Conservation (phyloP, 352 stramenopile species). For the Phytophthora citrophthora region DNA sequence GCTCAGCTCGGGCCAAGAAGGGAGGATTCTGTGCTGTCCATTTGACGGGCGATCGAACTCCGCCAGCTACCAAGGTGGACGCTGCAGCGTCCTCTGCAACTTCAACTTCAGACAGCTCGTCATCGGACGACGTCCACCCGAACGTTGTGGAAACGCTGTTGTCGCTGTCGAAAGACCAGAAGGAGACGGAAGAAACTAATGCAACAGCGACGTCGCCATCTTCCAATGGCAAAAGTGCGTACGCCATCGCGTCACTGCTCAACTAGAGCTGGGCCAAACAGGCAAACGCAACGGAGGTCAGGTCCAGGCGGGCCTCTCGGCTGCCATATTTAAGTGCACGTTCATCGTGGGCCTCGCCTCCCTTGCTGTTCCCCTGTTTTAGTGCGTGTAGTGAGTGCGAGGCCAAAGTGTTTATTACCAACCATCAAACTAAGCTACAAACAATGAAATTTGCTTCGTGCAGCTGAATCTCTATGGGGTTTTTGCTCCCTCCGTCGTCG, state of each 20-base stretch:
- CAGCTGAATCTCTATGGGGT: slow-evolving; percentile 6
- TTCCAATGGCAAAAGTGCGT: slow-evolving; percentile 30
- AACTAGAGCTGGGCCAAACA: slow-evolving; percentile 36
- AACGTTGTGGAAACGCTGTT: slow-evolving; percentile 73
- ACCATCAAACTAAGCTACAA: slow-evolving; percentile 6
- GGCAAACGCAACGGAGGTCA: slow-evolving; percentile 10
- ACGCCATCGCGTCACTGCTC: slow-evolving; percentile 62
- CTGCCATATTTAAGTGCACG: slow-evolving; percentile 42
- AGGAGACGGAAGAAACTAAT: not conserved
- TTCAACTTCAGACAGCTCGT: slow-evolving; percentile 10
- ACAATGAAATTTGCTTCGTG: slow-evolving; percentile 18
- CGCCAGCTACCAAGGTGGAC: slow-evolving; percentile 8
- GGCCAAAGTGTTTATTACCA: slow-evolving; percentile 27
- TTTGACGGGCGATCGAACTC: slow-evolving; percentile 43
- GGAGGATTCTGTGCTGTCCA: slow-evolving; percentile 73
- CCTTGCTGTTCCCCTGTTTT: slow-evolving; percentile 5
- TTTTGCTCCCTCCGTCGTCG: not conserved
- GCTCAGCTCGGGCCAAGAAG: slow-evolving; percentile 77
- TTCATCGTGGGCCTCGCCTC: slow-evolving; percentile 12
- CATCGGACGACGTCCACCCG: slow-evolving; percentile 34
- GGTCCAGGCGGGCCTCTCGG: not conserved
- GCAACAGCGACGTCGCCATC: slow-evolving; percentile 2
- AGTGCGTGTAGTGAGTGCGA: slow-evolving; percentile 2
- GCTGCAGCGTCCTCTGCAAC: not conserved
- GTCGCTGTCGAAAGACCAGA: slow-evolving; percentile 56